Conservation (phyloP, 768 basidiomycete species). For the Hortiboletus flavorubellus region DNA sequence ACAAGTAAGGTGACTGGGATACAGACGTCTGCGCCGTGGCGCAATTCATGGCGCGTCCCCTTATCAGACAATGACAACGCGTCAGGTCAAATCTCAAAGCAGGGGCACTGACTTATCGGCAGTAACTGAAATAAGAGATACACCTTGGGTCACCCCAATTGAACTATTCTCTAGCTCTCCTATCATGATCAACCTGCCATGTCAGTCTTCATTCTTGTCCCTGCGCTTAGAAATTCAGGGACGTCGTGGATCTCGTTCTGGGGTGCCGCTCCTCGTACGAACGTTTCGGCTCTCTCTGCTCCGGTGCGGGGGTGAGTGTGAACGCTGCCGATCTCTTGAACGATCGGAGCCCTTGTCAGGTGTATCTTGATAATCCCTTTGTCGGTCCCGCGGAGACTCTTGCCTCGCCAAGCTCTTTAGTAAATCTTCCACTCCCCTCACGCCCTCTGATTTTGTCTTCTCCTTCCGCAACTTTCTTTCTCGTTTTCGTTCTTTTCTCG, state of each 20-base stretch:
- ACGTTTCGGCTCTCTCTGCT: conserved; percentile 9
- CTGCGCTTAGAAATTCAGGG: not conserved
- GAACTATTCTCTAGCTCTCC: conserved; percentile 1
- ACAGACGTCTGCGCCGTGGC: not conserved
- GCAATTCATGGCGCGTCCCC: not conserved
- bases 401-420: conserved; percentile 42
- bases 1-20: not conserved
- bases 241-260: conserved; percentile 12
- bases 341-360: conserved; percentile 15
- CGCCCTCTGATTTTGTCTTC: conserved; percentile 52
- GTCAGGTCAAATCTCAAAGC: not conserved
- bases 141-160: not conserved
- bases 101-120: not conserved
- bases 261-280: conserved; percentile 17
- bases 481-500: conserved; percentile 70
- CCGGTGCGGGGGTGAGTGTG: conserved; percentile 11
- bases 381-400: conserved; percentile 23
- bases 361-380: conserved; percentile 1
- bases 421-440: conserved; percentile 66
- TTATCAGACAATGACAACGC: not conserved
- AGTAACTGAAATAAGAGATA: conserved; percentile 3
- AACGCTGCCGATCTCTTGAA: conserved; percentile 11
- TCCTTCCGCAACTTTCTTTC: conserved; percentile 60
- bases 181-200: not conserved
- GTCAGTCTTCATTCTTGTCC: conserved; percentile 6